A percentile compares a stretch with the other conserved stretches of the same genome.
These are phyloP conservation scores for Eucalyptus erythrocorys DNA, from an alignment of 345 rosid genomes.

Conservation along the genomic window DNA sequence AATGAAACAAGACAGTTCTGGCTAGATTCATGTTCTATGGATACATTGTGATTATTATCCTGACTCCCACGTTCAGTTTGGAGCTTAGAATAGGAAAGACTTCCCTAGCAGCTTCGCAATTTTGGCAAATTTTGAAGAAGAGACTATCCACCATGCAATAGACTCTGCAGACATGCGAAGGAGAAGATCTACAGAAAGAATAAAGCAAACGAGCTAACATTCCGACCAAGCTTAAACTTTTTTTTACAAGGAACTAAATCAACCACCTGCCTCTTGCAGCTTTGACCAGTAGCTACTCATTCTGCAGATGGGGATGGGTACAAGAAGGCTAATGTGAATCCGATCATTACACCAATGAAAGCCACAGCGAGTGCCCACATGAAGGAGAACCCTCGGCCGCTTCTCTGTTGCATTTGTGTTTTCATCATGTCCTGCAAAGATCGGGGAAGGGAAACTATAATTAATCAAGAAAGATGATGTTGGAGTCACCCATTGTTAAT, in stretches of 20 bases:
- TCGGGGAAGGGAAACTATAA: background rate
- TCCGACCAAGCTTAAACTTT: background rate
- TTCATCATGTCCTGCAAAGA: slow-evolving; percentile 44
- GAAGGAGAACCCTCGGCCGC: slow-evolving; percentile 37
- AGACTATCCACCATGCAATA: background rate
- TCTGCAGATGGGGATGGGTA: background rate
- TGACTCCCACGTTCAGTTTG: background rate
- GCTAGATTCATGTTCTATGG: background rate
- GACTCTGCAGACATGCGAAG: background rate
- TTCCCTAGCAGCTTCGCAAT: background rate
- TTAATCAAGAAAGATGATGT: background rate
- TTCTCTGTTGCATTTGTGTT: slow-evolving; percentile 41
- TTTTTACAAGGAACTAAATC: background rate
- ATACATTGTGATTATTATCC: background rate
- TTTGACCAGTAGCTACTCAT: background rate
- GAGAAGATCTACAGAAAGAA: background rate
- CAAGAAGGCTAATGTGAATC: background rate
- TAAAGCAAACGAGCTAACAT: background rate
- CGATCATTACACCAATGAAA: background rate
- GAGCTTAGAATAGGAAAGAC: background rate
- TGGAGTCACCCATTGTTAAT: background rate
- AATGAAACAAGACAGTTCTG: background rate
- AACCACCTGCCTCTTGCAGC: background rate
- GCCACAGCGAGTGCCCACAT: slow-evolving; percentile 52
- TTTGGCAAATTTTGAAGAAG: background rate